Percentiles rank a stretch among this genome's conserved stretches.
These are phyloP conservation scores for Leccinum truebloodii DNA, from an alignment of 768 basidiomycete species.

Conservation along the genomic window DNA sequence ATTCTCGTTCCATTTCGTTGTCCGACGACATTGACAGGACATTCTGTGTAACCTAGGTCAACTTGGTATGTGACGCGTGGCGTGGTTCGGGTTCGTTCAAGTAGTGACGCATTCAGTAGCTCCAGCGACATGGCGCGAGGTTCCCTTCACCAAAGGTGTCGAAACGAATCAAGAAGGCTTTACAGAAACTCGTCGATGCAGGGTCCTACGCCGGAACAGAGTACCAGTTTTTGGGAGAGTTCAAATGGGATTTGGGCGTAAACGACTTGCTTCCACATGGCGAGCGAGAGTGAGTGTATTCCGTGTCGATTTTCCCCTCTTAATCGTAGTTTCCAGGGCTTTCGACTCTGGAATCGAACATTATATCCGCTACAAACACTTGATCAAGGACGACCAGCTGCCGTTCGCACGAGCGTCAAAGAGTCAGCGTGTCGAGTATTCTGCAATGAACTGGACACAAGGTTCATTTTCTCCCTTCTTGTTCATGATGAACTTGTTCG, in stretches of 20 bases:
- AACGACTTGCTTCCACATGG: constrained; percentile 67
- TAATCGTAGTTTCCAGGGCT: constrained; percentile 34
- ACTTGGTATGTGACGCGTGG: constrained; percentile 24
- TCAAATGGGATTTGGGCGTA: constrained; percentile 56
- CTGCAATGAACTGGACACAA: constrained; percentile 70
- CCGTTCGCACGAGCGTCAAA: constrained; percentile 58
- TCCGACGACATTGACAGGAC: not conserved
- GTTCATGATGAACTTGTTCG: not conserved
- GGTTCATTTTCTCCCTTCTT: constrained; percentile 38
- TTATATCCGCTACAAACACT: constrained; percentile 52
- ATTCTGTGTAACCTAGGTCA: constrained; percentile 17
- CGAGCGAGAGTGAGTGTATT: constrained; percentile 53
- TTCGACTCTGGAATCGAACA: constrained; percentile 52
- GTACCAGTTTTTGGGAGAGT: constrained; percentile 59
- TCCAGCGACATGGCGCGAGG: constrained; percentile 81
- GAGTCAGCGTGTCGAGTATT: constrained; percentile 59
- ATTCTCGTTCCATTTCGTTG: not conserved
- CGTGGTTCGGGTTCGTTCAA: not conserved
- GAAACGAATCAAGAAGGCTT: constrained; percentile 42
- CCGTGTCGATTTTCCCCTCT: not conserved
- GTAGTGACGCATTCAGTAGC: constrained; percentile 38
- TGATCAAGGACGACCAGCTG: constrained; percentile 44
- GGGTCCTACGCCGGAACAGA: constrained; percentile 43
- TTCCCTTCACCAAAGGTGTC: constrained; percentile 62
- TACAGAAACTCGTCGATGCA: constrained; percentile 56